These are phyloP conservation scores for Athelia sp. DNA, from an alignment of 1,284 basidiomycete species.

Conservation along the genomic window DNA sequence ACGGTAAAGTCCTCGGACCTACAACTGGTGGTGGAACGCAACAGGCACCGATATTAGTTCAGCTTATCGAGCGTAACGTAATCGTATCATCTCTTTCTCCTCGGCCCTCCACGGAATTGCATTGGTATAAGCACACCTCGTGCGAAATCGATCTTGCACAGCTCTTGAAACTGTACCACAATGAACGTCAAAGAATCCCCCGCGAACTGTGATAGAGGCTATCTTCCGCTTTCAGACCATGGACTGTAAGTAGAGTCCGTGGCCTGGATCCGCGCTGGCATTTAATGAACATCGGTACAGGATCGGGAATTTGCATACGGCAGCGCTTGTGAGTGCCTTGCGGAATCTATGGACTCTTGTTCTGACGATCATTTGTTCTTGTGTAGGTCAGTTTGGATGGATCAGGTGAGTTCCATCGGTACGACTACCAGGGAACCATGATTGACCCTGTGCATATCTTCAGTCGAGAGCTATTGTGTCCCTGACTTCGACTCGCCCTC, in stretches of 20 bases:
- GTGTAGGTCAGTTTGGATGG: slow-evolving; percentile 68
- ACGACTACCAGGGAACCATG: slow-evolving; percentile 35
- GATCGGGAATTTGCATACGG: slow-evolving; percentile 77
- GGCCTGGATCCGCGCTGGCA: slow-evolving; percentile 4
- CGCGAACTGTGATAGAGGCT: slow-evolving; percentile 43
- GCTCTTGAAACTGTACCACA: background rate
- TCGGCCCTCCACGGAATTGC: background rate
- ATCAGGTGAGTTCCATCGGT: slow-evolving; percentile 47
- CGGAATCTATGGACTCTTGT: slow-evolving; percentile 3
- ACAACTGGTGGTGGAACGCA: too few species aligned
- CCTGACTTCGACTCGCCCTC: slow-evolving; percentile 92
- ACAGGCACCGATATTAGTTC: too few species aligned
- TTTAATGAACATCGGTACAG: slow-evolving; percentile 61
- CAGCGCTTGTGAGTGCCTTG: slow-evolving; percentile 51
- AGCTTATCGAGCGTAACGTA: background rate
- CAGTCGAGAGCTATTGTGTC: slow-evolving; percentile 86
- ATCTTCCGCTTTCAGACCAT: slow-evolving; percentile 67
- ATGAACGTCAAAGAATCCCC: slow-evolving; percentile 31
- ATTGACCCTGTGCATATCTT: background rate
- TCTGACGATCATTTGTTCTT: slow-evolving; percentile 28
- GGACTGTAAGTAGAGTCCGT: slow-evolving; percentile 45
- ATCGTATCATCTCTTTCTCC: background rate
- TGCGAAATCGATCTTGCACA: too few species aligned
- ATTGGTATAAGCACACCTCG: too few species aligned
- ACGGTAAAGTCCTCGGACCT: too few species aligned